phyloP scores from a whole-genome alignment of 2,329 filamentous ascomycete genomes.

The Ceratocystis albifundus region DNA sequence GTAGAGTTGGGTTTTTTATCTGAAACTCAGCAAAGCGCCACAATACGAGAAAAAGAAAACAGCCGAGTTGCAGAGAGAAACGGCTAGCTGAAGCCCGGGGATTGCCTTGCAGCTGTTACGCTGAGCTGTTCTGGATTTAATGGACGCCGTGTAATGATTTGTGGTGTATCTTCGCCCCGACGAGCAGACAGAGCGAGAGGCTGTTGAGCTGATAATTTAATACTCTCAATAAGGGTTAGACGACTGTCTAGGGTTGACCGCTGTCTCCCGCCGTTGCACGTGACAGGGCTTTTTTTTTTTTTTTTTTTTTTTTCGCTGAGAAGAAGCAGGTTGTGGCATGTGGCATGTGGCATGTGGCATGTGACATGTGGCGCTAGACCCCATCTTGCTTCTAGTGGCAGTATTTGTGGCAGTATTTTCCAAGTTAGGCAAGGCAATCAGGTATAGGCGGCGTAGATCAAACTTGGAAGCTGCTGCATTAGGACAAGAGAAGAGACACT shows the following conservation, averaged over 20 bases:
- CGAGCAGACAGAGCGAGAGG: no score
- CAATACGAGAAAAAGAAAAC: conserved; percentile 6
- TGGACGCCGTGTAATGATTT: no score
- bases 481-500: neutral
- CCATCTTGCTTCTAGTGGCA: neutral
- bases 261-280: neutral
- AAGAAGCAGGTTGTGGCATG: neutral
- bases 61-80: neutral
- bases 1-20: neutral
- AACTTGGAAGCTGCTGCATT: neutral
- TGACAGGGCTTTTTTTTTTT: neutral
- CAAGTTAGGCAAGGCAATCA: neutral
- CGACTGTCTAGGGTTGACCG: neutral
- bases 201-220: neutral
- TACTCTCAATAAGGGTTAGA: neutral
- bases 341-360: conserved; percentile 4
- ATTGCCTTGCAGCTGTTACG: neutral
- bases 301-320: no score
- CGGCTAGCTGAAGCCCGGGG: neutral
- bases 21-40: conserved; percentile 2
- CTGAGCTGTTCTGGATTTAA: neutral
- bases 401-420: no score
- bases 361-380: conserved; percentile 7
- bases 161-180: no score
- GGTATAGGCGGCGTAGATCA: neutral